Evolutionary conservation across 768 basidiomycete species (phyloP).

Genomic region (Sarcodon sp.): DNA sequence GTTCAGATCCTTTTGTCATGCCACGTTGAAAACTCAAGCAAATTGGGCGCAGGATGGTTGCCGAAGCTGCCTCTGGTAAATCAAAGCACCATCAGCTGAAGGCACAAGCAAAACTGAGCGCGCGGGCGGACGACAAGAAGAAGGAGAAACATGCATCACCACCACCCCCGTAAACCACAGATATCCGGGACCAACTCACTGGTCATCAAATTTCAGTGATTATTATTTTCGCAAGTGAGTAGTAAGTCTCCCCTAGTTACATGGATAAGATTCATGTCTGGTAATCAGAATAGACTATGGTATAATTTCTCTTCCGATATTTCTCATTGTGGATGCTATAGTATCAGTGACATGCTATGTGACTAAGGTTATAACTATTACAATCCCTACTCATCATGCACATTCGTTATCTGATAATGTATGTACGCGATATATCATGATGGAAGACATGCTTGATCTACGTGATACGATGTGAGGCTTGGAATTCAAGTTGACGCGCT

Average conservation of each 20-base stretch:
- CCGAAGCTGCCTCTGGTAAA: conserved; percentile 71
- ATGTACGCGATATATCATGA: not conserved
- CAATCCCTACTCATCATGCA: too few relatives aligned
- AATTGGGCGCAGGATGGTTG: conserved; percentile 51
- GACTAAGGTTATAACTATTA: too few relatives aligned
- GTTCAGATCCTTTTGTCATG: conserved; percentile 10
- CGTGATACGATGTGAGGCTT: not conserved
- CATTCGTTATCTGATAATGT: not conserved
- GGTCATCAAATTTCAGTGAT: too few relatives aligned
- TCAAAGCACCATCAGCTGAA: conserved; percentile 35
- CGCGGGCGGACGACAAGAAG: not conserved
- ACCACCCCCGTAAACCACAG: not conserved
- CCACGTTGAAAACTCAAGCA: not conserved
- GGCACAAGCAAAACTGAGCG: conserved; percentile 4
- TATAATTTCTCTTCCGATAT: too few relatives aligned
- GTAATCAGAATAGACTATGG: too few relatives aligned
- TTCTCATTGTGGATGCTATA: too few relatives aligned
- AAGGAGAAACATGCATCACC: not conserved
- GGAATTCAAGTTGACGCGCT: not conserved
- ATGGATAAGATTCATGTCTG: too few relatives aligned
- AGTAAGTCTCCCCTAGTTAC: too few relatives aligned
- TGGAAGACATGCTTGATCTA: not conserved
- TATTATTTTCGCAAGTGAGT: too few relatives aligned
- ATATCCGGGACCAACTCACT: too few relatives aligned
- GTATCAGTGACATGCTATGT: too few relatives aligned